Evolutionary conservation across 2,329 filamentous ascomycete species (phyloP).

Genomic region (Paraconiothyrium sp.): DNA sequence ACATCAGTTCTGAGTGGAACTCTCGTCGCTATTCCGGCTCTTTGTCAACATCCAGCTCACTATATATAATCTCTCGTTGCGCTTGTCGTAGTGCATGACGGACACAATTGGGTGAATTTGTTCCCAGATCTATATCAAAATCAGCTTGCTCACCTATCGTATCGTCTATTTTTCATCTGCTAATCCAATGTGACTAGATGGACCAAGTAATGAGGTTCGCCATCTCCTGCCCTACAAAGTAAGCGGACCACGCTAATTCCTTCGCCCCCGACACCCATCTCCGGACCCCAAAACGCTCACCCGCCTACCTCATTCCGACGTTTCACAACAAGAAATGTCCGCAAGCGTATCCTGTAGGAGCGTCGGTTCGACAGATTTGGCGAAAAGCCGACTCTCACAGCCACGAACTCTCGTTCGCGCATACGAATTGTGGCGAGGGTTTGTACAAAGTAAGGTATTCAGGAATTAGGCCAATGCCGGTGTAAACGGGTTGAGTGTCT

Average conservation of each 20-base stretch:
- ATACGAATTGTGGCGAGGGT: neutral
- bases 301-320: neutral
- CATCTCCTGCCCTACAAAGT: neutral
- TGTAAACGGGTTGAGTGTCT: neutral
- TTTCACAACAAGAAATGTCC: conserved; percentile 9
- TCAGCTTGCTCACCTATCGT: too few relatives aligned
- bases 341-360: neutral
- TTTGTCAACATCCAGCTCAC: too few relatives aligned
- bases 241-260: conserved; percentile 1
- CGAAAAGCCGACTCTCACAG: neutral
- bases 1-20: too few relatives aligned
- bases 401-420: neutral
- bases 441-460: neutral
- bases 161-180: too few relatives aligned
- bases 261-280: neutral
- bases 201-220: neutral
- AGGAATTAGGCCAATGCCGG: neutral
- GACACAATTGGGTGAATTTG: too few relatives aligned
- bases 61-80: too few relatives aligned
- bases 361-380: neutral
- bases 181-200: too few relatives aligned
- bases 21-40: too few relatives aligned
- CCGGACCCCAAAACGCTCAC: neutral
- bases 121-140: too few relatives aligned
- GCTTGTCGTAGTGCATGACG: too few relatives aligned